A percentile compares a stretch with the other conserved stretches of the same genome.
Conservation (phyloP, 1,284 basidiomycete genomes). For the Tetrapyrgos nigripes region DNA sequence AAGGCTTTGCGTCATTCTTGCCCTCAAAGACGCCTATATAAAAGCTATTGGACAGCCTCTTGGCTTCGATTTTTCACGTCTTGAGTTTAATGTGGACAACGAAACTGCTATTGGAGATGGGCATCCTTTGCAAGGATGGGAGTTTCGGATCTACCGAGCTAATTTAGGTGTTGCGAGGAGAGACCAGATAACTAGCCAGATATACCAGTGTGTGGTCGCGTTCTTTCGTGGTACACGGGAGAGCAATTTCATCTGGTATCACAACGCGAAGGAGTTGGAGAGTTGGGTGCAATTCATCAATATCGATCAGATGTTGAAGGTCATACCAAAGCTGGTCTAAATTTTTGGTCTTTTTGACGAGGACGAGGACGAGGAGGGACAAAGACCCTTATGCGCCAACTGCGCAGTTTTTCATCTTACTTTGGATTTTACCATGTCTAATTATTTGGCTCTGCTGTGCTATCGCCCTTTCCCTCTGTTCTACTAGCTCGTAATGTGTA, state of each 20-base stretch:
- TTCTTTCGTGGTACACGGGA: conserved; percentile 73
- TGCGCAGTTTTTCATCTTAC: too few relatives aligned
- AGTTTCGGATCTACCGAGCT: conserved; percentile 81
- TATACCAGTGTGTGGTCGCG: conserved; percentile 76
- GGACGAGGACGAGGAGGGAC: too few relatives aligned
- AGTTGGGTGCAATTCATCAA: conserved; percentile 83
- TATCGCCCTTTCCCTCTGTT: too few relatives aligned
- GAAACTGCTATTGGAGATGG: conserved; percentile 68
- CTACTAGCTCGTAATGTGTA: too few relatives aligned
- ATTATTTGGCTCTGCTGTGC: too few relatives aligned
- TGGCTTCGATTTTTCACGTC: conserved; percentile 79
- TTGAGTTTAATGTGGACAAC: conserved; percentile 76
- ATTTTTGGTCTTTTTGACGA: too few relatives aligned
- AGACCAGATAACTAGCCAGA: conserved; percentile 61
- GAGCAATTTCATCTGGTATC: conserved; percentile 74
- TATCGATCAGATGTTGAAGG: conserved; percentile 79
- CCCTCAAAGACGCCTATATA: conserved; percentile 80
- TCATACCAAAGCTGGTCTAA: conserved; percentile 48
- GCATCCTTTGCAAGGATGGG: conserved; percentile 75
- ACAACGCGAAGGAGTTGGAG: conserved; percentile 67
- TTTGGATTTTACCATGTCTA: too few relatives aligned
- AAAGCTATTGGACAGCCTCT: conserved; percentile 80
- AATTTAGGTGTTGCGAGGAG: conserved; percentile 67
- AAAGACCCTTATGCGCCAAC: too few relatives aligned
- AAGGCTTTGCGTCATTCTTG: conserved; percentile 74